phyloP scores from a whole-genome alignment of 2,329 filamentous ascomycete species.

The Juglanconis sp. region DNA sequence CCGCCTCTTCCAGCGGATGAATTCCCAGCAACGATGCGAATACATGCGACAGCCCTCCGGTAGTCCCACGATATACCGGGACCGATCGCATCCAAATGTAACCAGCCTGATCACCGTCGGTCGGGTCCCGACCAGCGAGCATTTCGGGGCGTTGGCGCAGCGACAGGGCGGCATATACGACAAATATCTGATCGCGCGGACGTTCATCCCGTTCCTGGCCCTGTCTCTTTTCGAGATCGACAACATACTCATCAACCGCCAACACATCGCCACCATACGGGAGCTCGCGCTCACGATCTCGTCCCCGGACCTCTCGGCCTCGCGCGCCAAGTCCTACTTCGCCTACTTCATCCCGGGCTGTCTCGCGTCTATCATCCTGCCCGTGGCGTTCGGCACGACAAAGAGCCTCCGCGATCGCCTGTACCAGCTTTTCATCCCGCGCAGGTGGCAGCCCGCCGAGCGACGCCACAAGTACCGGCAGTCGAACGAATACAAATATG shows the following conservation, averaged over 20 bases:
- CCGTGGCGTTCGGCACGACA: constrained; percentile 13
- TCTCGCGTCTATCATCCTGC: constrained; percentile 13
- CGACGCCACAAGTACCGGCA: neutral
- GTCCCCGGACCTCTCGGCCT: constrained; percentile 9
- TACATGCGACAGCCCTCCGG: neutral
- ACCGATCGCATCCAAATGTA: neutral
- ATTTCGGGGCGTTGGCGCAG: constrained; percentile 15
- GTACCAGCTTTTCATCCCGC: constrained; percentile 7
- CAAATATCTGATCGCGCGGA: constrained; percentile 15
- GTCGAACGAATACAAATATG: constrained; percentile 3
- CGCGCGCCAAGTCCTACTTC: neutral
- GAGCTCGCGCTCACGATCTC: neutral
- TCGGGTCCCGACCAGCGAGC: neutral
- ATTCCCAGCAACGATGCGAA: neutral
- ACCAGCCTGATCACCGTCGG: neutral
- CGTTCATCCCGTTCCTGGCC: neutral
- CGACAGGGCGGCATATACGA: constrained; percentile 14
- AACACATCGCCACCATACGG: neutral
- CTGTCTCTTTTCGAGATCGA: constrained; percentile 11
- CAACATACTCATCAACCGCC: constrained; percentile 4
- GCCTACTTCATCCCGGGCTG: constrained; percentile 14
- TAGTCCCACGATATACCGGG: neutral
- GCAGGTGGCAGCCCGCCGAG: neutral
- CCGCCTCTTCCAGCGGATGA: constrained; percentile 9
- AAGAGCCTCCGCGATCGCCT: constrained; percentile 7